Percentiles rank a stretch among this genome's conserved stretches.
phyloP scores from a whole-genome alignment of 2,329 filamentous ascomycete genomes.

The Ilyonectria destructans region DNA sequence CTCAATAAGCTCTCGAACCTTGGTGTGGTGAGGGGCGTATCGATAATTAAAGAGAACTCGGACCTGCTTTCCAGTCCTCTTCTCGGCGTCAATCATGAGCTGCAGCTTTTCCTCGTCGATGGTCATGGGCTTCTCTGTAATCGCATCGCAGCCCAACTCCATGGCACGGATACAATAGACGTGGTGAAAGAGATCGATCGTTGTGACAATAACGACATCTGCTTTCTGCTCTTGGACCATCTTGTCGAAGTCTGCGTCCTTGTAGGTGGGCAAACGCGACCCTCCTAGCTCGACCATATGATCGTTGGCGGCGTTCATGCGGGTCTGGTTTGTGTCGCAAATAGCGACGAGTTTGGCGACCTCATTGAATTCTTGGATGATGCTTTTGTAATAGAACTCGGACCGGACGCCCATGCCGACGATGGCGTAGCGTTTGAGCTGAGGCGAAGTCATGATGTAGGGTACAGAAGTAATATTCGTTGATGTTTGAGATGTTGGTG shows the following conservation, averaged over 20 bases:
- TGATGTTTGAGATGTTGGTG: no score
- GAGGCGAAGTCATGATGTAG: constrained; percentile 10
- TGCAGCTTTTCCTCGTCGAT: constrained; percentile 69
- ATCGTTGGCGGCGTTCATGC: constrained; percentile 70
- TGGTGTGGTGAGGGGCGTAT: constrained; percentile 76
- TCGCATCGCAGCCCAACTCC: constrained; percentile 72
- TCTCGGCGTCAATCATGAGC: constrained; percentile 60
- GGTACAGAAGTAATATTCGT: background rate
- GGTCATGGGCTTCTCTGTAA: constrained; percentile 78
- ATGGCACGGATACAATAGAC: constrained; percentile 73
- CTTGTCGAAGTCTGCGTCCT: constrained; percentile 69
- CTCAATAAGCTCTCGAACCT: constrained; percentile 68
- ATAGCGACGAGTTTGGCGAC: constrained; percentile 69
- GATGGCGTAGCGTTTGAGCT: constrained; percentile 66
- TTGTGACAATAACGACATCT: constrained; percentile 75
- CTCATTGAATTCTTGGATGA: constrained; percentile 66
- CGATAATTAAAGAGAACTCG: constrained; percentile 77
- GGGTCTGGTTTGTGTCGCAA: constrained; percentile 74
- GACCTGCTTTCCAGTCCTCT: constrained; percentile 59
- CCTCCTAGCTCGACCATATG: constrained; percentile 65
- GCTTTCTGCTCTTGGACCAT: constrained; percentile 72
- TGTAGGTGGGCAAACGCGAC: constrained; percentile 67
- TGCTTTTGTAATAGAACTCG: constrained; percentile 73
- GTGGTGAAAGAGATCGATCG: constrained; percentile 75
- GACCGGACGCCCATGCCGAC: constrained; percentile 73